Evolutionary conservation across 108 stramenopile genomes (phyloP).

Genomic region (Cyclotella choctawhatcheeana): DNA sequence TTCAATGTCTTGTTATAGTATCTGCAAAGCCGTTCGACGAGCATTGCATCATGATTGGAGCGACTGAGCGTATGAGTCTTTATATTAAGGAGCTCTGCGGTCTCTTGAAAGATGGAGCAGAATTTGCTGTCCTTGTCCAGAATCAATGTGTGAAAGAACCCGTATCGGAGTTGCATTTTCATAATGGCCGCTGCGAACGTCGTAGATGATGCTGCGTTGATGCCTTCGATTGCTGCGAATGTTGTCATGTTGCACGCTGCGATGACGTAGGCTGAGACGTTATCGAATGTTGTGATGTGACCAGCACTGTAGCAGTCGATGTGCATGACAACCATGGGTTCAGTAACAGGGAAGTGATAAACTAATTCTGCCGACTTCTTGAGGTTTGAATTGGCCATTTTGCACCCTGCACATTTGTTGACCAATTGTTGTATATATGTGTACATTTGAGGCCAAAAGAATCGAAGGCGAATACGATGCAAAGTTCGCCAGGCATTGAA

Average conservation of each 20-base stretch:
- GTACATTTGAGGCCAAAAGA: conserved; percentile 25
- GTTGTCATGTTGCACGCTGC: conserved; percentile 21
- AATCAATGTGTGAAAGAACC: neutral
- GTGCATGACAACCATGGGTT: neutral
- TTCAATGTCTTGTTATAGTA: conserved; percentile 31
- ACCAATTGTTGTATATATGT: neutral
- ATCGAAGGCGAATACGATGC: conserved; percentile 10
- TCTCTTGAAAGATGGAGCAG: neutral
- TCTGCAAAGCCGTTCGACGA: conserved; percentile 30
- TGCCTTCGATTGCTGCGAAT: conserved; percentile 5
- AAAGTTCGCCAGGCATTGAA: conserved; percentile 3
- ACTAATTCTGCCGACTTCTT: neutral
- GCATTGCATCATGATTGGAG: conserved; percentile 40
- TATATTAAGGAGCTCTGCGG: neutral
- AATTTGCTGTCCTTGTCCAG: conserved; percentile 15
- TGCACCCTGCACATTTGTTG: conserved; percentile 6
- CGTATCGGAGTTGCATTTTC: conserved; percentile 8
- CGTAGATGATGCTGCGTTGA: neutral
- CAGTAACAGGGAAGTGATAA: conserved; percentile 3
- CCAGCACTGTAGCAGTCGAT: neutral
- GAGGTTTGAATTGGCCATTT: neutral
- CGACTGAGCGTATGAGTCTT: conserved; percentile 4
- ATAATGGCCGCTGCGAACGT: conserved; percentile 20
- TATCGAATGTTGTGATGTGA: conserved; percentile 4
- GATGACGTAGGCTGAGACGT: conserved; percentile 2